A percentile compares a stretch with the other conserved stretches of the same genome.
Conservation (phyloP, 176 grass and related monocot genomes). For the Musa troglodytarum region DNA sequence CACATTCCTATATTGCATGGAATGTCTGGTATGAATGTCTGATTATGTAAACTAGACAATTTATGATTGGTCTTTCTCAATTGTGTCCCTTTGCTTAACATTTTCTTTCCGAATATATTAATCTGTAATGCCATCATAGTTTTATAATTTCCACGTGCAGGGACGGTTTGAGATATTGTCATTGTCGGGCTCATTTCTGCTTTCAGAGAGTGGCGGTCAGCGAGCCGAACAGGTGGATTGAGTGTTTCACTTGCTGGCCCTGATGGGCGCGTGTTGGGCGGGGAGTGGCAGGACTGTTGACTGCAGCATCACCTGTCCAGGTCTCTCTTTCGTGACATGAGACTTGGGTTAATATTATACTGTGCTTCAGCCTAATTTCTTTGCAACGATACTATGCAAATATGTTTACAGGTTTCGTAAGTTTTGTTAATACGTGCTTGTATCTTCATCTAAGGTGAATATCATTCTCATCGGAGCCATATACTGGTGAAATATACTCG, state of each 20-base stretch:
- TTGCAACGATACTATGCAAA: not conserved
- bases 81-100: not conserved
- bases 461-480: no score
- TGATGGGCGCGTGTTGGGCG: constrained; percentile 88
- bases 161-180: constrained; percentile 98
- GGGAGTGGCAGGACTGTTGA: constrained; percentile 84
- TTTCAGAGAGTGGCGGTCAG: constrained; percentile 68
- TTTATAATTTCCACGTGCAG: constrained; percentile 27
- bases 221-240: constrained; percentile 83
- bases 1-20: no score
- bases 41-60: not conserved
- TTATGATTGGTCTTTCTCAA: not conserved
- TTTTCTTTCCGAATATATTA: not conserved
- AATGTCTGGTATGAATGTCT: no score
- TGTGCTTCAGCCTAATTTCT: no score
- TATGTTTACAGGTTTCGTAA: not conserved
- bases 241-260: constrained; percentile 89
- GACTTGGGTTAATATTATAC: not conserved
- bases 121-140: not conserved
- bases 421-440: not conserved
- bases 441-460: no score
- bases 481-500: no score
- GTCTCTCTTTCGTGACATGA: constrained; percentile 23
- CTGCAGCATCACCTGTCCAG: constrained; percentile 87
- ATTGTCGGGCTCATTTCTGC: constrained; percentile 74